Percentiles rank a stretch among this genome's conserved stretches.
phyloP scores from a whole-genome alignment of 1,284 basidiomycete species.

The Irpex sp. region DNA sequence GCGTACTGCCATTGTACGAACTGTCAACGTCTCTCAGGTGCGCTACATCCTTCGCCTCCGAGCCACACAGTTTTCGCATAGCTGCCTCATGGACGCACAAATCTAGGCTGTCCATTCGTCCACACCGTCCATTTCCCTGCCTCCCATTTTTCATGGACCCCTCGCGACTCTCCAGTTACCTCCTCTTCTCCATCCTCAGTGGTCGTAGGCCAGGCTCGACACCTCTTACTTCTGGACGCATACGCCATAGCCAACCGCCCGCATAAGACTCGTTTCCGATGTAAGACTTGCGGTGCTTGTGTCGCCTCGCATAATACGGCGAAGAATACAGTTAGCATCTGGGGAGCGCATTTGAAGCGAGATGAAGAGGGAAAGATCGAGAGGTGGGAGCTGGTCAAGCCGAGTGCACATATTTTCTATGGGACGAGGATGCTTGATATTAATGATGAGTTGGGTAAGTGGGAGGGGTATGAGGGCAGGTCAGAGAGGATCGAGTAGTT shows the following conservation, averaged over 20 bases:
- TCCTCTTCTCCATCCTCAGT: background rate
- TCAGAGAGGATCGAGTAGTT: background rate
- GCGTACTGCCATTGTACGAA: constrained; percentile 65
- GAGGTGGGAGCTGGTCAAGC: constrained; percentile 48
- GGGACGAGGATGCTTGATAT: constrained; percentile 56
- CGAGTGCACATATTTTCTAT: constrained; percentile 64
- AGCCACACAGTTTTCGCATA: background rate
- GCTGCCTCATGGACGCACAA: background rate
- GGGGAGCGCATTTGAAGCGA: constrained; percentile 51
- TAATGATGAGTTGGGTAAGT: constrained; percentile 51
- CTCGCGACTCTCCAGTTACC: constrained; percentile 25
- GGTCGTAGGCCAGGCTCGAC: background rate
- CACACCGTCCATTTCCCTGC: constrained; percentile 55
- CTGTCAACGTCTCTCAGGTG: constrained; percentile 57
- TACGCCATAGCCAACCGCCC: constrained; percentile 46
- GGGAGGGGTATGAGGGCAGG: constrained; percentile 53
- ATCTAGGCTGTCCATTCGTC: constrained; percentile 54
- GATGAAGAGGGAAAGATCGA: constrained; percentile 44
- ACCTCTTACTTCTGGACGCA: constrained; percentile 34
- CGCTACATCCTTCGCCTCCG: constrained; percentile 9
- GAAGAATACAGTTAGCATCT: constrained; percentile 46
- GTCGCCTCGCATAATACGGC: constrained; percentile 48
- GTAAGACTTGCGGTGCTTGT: constrained; percentile 52
- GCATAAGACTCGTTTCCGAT: constrained; percentile 56
- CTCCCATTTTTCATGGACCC: constrained; percentile 50